Base-by-base conservation (phyloP, 257 asterid genomes). In the Nicotiana knightiana region DNA sequence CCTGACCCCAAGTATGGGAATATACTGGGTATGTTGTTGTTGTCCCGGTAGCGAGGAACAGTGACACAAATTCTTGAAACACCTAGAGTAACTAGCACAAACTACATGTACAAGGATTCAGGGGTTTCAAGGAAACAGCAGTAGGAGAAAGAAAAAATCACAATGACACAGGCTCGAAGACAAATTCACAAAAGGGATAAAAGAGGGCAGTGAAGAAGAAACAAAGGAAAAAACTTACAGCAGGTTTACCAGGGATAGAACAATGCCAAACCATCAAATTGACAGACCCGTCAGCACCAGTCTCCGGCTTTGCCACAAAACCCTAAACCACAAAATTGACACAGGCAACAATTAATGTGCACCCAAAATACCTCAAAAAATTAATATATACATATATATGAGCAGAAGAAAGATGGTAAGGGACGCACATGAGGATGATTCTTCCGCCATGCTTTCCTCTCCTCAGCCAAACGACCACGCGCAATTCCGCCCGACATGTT, bases 231-330 rank as follows among this genome's bases (percentile, higher is more conserved):
- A 81, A 21, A 66, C 85, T 11, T 83, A 83, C 86, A 86, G 57
- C 84, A 57, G 83, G 68, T 82, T 86, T 86, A 43, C 88, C 88
- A 63, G 86, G 88, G n/a, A 86, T 86, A 37, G 70, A 80, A 80
- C 88, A 86, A 51, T 83, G 85, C 86, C 88, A 86, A 10, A 81
- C 79, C 88, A 86, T 83, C 82, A 86, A 55, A 76, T 86, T 86
- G 4, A 83, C 83, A 9, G 81, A 54, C 16, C 85, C 85, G 61
- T 86, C 86, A 17, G 84, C 10, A 33, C 67, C 77, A 3, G 86
- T 83, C 82, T 86, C 88, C 35, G 86, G 88, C 68, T 77, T 86
- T 7, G 88, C 88, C 57, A 86, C 88, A 63, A 86, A 86, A 76
- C 88, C 88, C 88, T 86, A 78, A 11, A 78, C 53, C 15, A 8